These are phyloP conservation scores for Rhodomyrtus tomentosa DNA, from an alignment of 345 rosid species.

Conservation along the genomic window DNA sequence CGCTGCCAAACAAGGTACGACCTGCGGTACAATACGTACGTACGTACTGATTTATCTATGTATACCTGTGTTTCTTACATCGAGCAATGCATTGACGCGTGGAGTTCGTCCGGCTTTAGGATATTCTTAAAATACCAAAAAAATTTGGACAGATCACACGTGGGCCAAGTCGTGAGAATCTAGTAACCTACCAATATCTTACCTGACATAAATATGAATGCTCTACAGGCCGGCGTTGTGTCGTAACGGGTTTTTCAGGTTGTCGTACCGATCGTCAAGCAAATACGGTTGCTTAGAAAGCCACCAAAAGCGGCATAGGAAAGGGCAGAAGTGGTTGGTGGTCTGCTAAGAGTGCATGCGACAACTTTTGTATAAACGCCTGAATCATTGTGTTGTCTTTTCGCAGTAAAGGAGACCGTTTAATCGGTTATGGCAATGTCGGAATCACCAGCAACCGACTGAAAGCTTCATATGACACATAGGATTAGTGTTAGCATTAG, in stretches of 20 bases:
- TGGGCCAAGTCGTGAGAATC: neutral
- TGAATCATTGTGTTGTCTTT: neutral
- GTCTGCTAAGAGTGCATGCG: neutral
- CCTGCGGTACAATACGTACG: too few relatives aligned
- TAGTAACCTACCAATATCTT: neutral
- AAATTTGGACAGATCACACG: neutral
- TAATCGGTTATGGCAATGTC: neutral
- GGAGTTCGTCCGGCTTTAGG: neutral
- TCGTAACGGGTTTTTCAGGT: neutral
- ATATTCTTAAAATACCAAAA: neutral
- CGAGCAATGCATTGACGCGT: neutral
- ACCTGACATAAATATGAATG: neutral
- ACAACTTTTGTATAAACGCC: neutral
- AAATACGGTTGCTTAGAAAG: neutral
- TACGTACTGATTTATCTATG: neutral
- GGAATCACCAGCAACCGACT: neutral
- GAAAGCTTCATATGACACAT: neutral
- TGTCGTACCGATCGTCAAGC: neutral
- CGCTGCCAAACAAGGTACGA: neutral
- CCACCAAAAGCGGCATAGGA: neutral
- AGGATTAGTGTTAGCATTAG: neutral
- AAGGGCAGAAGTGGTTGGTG: neutral
- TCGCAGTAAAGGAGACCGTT: neutral
- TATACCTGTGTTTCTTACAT: neutral
- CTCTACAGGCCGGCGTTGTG: neutral